These are phyloP conservation scores for Viridothelium virens DNA, from an alignment of 495 filamentous ascomycete species.

Conservation along the genomic window DNA sequence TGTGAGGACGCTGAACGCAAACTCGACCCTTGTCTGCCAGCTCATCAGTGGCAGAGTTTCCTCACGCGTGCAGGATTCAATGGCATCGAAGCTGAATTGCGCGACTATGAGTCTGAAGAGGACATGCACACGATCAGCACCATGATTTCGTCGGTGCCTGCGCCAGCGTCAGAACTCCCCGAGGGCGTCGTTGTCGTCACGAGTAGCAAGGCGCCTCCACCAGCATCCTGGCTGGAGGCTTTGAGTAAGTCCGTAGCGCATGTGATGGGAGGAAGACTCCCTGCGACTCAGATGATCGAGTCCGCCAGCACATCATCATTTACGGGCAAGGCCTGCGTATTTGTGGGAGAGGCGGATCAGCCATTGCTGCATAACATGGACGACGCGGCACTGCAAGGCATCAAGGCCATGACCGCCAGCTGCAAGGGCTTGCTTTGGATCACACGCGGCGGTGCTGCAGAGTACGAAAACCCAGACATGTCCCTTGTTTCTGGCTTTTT, in stretches of 20 bases:
- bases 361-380: background rate
- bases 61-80: conserved; percentile 25
- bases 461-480: background rate
- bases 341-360: background rate
- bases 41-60: conserved; percentile 20
- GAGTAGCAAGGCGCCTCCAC: background rate
- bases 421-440: conserved; percentile 13
- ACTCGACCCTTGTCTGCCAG: background rate
- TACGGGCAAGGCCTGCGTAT: conserved; percentile 8
- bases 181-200: background rate
- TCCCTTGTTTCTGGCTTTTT: background rate
- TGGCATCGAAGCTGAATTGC: conserved; percentile 19
- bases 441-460: background rate
- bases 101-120: background rate
- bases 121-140: background rate
- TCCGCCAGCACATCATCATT: background rate
- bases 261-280: background rate
- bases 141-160: background rate
- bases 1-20: background rate
- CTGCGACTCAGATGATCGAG: background rate
- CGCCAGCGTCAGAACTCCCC: background rate
- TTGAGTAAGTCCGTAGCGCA: background rate
- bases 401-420: background rate
- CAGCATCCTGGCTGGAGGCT: background rate
- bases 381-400: background rate